A percentile compares a stretch with the other conserved stretches of the same genome.
These are phyloP conservation scores for Colletotrichum lindemuthianum DNA, from an alignment of 2,329 filamentous ascomycete genomes.

Conservation along the genomic window DNA sequence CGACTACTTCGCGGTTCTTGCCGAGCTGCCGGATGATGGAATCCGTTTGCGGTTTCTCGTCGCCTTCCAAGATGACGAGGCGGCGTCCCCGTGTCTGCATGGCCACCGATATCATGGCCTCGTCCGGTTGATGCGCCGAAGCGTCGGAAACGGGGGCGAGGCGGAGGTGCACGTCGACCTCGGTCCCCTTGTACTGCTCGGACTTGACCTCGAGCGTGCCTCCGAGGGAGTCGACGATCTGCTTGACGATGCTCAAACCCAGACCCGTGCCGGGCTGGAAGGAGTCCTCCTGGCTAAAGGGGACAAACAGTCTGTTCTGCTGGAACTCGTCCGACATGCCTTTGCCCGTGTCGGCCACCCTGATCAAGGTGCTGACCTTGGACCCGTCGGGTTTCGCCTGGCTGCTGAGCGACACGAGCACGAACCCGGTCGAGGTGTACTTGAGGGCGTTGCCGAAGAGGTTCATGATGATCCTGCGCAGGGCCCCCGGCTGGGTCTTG, in stretches of 20 bases:
- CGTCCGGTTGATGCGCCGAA: slow-evolving; percentile 33
- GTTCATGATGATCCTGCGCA: slow-evolving; percentile 69
- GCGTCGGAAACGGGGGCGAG: slow-evolving; percentile 41
- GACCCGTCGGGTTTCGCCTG: slow-evolving; percentile 38
- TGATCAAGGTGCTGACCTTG: slow-evolving; percentile 48
- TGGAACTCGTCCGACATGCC: slow-evolving; percentile 73
- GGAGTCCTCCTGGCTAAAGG: slow-evolving; percentile 71
- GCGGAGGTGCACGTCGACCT: slow-evolving; percentile 60
- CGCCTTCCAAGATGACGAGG: slow-evolving; percentile 38
- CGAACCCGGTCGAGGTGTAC: slow-evolving; percentile 64
- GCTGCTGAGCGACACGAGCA: slow-evolving; percentile 51
- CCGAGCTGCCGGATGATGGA: slow-evolving; percentile 30
- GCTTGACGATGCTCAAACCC: slow-evolving; percentile 70
- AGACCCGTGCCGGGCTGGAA: slow-evolving; percentile 70
- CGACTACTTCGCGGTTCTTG: slow-evolving; percentile 43
- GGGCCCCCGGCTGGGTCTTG: slow-evolving; percentile 61
- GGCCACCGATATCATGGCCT: slow-evolving; percentile 23
- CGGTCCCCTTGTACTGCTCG: slow-evolving; percentile 63
- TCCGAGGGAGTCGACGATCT: slow-evolving; percentile 67
- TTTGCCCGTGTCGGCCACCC: slow-evolving; percentile 70
- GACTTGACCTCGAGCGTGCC: slow-evolving; percentile 68
- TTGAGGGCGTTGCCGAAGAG: slow-evolving; percentile 71
- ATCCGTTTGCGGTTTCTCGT: not conserved
- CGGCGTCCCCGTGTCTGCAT: slow-evolving; percentile 35
- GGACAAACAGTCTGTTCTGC: slow-evolving; percentile 67